Conservation (phyloP, 2,329 filamentous ascomycete species). For the Apiospora hydei region DNA sequence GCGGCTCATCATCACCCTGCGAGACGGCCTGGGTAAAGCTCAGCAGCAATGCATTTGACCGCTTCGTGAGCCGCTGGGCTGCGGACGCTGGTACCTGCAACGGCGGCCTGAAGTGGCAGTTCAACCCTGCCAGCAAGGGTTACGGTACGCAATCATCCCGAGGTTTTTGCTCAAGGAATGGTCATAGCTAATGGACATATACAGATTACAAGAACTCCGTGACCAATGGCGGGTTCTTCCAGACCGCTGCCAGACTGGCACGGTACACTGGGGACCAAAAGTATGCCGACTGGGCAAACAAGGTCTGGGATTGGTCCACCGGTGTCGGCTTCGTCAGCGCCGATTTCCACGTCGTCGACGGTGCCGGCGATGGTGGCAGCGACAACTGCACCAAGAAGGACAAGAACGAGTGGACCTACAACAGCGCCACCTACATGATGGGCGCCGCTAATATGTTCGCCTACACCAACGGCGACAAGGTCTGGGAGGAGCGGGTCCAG, state of each 20-base stretch:
- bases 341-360: conserved; percentile 48
- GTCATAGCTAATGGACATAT: neutral
- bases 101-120: conserved; percentile 67
- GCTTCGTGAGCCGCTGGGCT: conserved; percentile 52
- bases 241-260: conserved; percentile 57
- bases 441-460: conserved; percentile 51
- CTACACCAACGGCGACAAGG: conserved; percentile 43
- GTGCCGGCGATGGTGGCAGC: conserved; percentile 41
- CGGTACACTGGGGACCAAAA: conserved; percentile 64
- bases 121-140: conserved; percentile 62
- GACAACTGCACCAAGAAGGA: conserved; percentile 43
- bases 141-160: conserved; percentile 46
- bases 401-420: conserved; percentile 51
- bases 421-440: conserved; percentile 50
- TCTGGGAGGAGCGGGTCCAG: conserved; percentile 44
- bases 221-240: conserved; percentile 47
- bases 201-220: conserved; percentile 57
- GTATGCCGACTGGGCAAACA: conserved; percentile 63
- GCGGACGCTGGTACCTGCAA: conserved; percentile 60
- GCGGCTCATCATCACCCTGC: conserved; percentile 35
- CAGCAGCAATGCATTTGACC: conserved; percentile 62
- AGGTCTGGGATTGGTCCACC: conserved; percentile 57
- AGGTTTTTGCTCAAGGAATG: too few species aligned
- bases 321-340: conserved; percentile 46
- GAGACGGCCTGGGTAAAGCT: conserved; percentile 55